phyloP scores from a whole-genome alignment of 768 basidiomycete genomes.

The Lentinula detonsa region DNA sequence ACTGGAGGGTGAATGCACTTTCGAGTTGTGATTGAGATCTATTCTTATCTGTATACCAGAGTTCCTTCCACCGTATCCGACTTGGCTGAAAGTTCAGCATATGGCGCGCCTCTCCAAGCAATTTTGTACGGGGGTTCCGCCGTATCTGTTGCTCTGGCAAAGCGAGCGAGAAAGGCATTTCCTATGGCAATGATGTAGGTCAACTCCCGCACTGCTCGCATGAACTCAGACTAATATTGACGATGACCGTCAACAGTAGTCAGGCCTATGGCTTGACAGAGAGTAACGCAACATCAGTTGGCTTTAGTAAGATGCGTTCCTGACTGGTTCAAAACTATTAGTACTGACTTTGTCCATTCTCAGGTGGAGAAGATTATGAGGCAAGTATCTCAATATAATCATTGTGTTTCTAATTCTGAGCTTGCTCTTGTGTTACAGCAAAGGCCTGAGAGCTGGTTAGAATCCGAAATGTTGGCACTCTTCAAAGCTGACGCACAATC shows the following conservation, averaged over 20 bases:
- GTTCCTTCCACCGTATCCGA: slow-evolving; percentile 1
- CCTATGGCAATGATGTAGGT: slow-evolving; percentile 5
- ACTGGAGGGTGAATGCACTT: neutral
- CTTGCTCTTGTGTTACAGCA: neutral
- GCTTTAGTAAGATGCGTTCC: neutral
- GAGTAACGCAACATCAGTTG: slow-evolving; percentile 5
- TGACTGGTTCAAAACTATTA: neutral
- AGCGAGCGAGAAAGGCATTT: slow-evolving; percentile 5
- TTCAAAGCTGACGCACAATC: neutral
- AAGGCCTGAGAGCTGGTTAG: neutral
- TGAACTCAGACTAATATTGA: neutral
- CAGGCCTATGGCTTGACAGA: slow-evolving; percentile 10
- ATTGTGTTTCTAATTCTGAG: slow-evolving; percentile 13
- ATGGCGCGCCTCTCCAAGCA: neutral
- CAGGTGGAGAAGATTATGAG: slow-evolving; percentile 2
- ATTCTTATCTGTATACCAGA: neutral
- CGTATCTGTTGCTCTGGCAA: neutral
- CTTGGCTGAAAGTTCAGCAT: slow-evolving; percentile 1
- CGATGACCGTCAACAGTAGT: neutral
- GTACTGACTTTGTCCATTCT: neutral
- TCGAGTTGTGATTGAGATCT: neutral
- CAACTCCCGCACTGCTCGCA: neutral
- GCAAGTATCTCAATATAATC: neutral
- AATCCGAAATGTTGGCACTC: neutral
- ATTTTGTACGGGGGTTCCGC: neutral